A percentile compares a stretch with the other conserved stretches of the same genome.
These are phyloP conservation scores for Linnemannia hyalina DNA, from an alignment of 192 early-diverging fungal species.

Conservation along the genomic window DNA sequence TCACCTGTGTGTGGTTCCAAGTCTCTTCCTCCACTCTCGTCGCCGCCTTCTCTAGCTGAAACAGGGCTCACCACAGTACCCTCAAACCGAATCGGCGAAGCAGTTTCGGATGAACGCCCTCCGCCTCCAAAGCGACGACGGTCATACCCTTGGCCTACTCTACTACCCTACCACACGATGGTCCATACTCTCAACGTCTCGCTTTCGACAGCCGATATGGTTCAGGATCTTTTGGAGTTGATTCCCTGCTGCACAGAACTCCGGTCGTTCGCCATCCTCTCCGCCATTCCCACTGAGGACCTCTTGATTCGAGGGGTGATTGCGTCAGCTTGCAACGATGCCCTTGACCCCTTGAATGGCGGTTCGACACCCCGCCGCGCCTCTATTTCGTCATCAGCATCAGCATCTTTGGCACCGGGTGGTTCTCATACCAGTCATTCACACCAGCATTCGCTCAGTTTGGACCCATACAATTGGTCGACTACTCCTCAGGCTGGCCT, in stretches of 20 bases:
- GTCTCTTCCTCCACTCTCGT: not conserved
- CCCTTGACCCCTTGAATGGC: constrained; percentile 11
- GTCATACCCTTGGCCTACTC: constrained; percentile 54
- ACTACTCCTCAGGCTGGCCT: constrained; percentile 13
- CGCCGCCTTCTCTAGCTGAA: not conserved
- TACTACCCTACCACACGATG: constrained; percentile 49
- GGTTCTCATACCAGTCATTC: not conserved
- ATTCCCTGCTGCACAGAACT: constrained; percentile 52
- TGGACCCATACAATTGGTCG: constrained; percentile 19
- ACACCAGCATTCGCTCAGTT: constrained; percentile 19
- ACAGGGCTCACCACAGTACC: not conserved
- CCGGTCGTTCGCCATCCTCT: constrained; percentile 32
- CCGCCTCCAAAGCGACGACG: constrained; percentile 15
- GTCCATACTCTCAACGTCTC: constrained; percentile 35
- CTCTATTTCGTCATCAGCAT: not conserved
- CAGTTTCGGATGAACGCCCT: not conserved
- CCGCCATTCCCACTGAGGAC: constrained; percentile 38
- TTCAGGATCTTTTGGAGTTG: constrained; percentile 39
- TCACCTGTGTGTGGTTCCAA: not conserved
- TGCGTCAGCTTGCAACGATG: constrained; percentile 30
- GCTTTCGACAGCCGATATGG: constrained; percentile 37
- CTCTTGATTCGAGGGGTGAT: constrained; percentile 27
- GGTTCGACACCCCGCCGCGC: not conserved
- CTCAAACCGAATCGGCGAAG: not conserved
- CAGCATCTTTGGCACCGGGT: constrained; percentile 6